Conservation (phyloP, 2,329 filamentous ascomycete species). For the Tolypocladium endophyticum region DNA sequence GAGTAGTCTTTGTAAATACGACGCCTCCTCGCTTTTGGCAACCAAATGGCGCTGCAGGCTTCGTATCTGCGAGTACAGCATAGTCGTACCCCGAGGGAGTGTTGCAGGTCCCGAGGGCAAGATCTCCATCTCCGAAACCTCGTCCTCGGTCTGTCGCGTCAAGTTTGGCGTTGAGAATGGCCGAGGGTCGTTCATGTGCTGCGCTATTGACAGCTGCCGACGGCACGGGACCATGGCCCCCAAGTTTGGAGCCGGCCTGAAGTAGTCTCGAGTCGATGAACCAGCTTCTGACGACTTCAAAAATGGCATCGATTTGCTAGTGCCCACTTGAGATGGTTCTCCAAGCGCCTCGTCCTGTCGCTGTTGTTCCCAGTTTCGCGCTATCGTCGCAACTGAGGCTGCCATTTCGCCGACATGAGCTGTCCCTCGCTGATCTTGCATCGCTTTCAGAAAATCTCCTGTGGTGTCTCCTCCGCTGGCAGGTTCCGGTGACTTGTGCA, state of each 20-base stretch:
- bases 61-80: slow-evolving; percentile 37
- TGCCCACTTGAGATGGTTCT: too few species aligned
- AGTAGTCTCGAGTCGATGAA: neutral
- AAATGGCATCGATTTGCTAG: neutral
- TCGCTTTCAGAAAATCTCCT: neutral
- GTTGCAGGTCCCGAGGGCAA: neutral
- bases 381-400: neutral
- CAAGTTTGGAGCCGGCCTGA: slow-evolving; percentile 16
- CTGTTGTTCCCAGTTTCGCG: neutral
- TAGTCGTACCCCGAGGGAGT: slow-evolving; percentile 14
- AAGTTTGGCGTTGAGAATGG: slow-evolving; percentile 20
- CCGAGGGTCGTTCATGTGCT: slow-evolving; percentile 23
- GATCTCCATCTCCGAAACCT: neutral
- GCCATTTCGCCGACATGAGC: neutral
- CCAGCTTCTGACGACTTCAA: neutral
- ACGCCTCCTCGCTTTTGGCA: slow-evolving; percentile 32
- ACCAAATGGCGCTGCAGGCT: slow-evolving; percentile 37
- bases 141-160: neutral
- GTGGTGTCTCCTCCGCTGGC: neutral
- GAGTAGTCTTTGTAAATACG: slow-evolving; percentile 33
- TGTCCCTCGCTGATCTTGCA: too few species aligned
- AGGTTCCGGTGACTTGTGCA: neutral
- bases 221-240: slow-evolving; percentile 27
- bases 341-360: neutral
- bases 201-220: slow-evolving; percentile 27